These are phyloP conservation scores for Monosporascus sp. DNA, from an alignment of 2,329 filamentous ascomycete genomes.

Conservation along the genomic window DNA sequence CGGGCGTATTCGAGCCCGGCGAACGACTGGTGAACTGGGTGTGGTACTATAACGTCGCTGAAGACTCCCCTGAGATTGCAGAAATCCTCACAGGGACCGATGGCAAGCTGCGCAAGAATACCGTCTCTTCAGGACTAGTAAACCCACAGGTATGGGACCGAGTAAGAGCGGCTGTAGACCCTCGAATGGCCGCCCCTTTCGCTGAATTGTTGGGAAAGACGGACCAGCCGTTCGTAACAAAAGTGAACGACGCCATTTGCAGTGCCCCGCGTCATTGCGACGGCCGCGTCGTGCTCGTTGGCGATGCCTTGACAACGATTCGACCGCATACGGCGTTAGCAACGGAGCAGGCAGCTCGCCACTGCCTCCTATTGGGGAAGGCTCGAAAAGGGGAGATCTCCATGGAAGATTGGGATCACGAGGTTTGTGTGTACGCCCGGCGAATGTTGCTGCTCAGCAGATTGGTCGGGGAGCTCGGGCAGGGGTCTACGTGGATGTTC, in stretches of 20 bases:
- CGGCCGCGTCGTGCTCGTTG: constrained; percentile 39
- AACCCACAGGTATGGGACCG: constrained; percentile 31
- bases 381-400: constrained; percentile 31
- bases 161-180: constrained; percentile 5
- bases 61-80: constrained; percentile 31
- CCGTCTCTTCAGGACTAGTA: constrained; percentile 36
- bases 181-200: constrained; percentile 31
- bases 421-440: constrained; percentile 4
- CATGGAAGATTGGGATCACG: constrained; percentile 28
- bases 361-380: constrained; percentile 33
- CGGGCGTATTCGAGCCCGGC: constrained; percentile 31
- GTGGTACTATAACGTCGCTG: constrained; percentile 38
- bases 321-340: constrained; percentile 41
- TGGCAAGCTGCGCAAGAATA: constrained; percentile 33
- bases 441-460: constrained; percentile 10
- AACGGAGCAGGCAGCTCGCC: constrained; percentile 40
- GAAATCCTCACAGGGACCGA: constrained; percentile 38
- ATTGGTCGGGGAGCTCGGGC: constrained; percentile 8
- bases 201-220: constrained; percentile 35
- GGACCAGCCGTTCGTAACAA: constrained; percentile 37
- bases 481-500: constrained; percentile 3
- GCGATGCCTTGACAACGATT: constrained; percentile 40
- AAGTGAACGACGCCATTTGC: constrained; percentile 36
- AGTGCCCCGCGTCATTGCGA: constrained; percentile 30
- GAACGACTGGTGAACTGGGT: constrained; percentile 41